phyloP scores from a whole-genome alignment of 1,284 basidiomycete genomes.

The Ceratobasidium sp. region DNA sequence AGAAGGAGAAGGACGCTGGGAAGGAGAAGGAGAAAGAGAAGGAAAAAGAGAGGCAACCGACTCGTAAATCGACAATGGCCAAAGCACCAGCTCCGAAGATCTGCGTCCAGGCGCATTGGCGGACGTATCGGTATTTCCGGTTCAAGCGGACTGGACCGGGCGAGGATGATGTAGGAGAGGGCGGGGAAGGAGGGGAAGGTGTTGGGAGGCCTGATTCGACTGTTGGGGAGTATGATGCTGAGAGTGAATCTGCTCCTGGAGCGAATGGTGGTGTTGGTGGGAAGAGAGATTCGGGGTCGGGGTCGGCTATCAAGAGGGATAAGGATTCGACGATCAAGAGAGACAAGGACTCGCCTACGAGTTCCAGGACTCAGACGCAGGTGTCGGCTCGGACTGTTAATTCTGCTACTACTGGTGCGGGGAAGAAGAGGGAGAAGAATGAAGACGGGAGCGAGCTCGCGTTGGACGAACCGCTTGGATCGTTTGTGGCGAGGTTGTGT shows the following conservation, averaged over 20 bases:
- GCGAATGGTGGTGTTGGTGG: no score
- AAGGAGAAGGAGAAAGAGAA: slow-evolving; percentile 56
- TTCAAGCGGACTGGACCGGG: slow-evolving; percentile 7
- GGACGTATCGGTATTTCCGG: slow-evolving; percentile 46
- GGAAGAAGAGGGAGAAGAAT: slow-evolving; percentile 9
- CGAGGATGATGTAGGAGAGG: background rate
- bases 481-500: slow-evolving; percentile 47
- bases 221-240: slow-evolving; percentile 16
- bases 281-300: background rate
- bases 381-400: background rate
- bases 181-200: slow-evolving; percentile 1
- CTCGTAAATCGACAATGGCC: background rate
- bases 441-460: slow-evolving; percentile 37
- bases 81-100: slow-evolving; percentile 25
- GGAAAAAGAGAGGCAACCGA: slow-evolving; percentile 2
- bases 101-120: slow-evolving; percentile 47
- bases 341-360: slow-evolving; percentile 26
- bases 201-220: slow-evolving; percentile 22
- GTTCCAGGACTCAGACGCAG: slow-evolving; percentile 27
- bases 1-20: background rate
- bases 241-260: background rate
- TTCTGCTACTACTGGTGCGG: background rate
- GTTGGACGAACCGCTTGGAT: slow-evolving; percentile 35
- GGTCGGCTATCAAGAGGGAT: background rate
- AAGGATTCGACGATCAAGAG: slow-evolving; percentile 10